phyloP scores from a whole-genome alignment of 257 asterid species.

The Gentiana straminea region DNA sequence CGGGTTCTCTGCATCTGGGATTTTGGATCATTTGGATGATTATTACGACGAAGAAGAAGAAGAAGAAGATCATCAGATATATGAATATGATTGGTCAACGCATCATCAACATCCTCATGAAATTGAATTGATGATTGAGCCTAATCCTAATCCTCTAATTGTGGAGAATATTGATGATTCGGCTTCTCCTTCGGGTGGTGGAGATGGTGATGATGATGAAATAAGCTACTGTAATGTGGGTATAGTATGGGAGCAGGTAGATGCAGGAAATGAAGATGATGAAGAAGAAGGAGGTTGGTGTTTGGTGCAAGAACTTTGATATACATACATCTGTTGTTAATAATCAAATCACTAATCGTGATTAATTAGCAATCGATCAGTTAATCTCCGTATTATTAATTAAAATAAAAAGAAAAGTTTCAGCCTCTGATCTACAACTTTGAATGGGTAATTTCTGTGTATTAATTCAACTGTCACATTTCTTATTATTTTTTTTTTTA shows the following conservation, averaged over 20 bases:
- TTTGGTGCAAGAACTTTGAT: constrained; percentile 51
- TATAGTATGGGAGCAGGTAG: constrained; percentile 26
- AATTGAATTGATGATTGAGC: constrained; percentile 1
- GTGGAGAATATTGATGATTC: constrained; percentile 7
- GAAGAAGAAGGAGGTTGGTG: constrained; percentile 72
- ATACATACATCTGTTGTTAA: no score
- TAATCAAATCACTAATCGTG: no score
- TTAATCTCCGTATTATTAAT: no score
- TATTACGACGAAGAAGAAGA: constrained; percentile 3
- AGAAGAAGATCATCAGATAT: background rate
- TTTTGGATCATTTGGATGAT: constrained; percentile 44
- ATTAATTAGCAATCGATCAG: no score
- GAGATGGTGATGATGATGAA: constrained; percentile 13
- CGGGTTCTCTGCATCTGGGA: constrained; percentile 50
- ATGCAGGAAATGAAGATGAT: constrained; percentile 50
- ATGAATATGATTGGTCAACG: background rate
- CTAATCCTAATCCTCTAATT: no score
- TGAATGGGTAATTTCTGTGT: no score
- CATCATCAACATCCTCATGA: constrained; percentile 2
- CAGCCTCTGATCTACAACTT: no score
- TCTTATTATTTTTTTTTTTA: no score
- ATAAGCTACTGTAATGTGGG: constrained; percentile 36
- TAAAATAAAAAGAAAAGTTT: no score
- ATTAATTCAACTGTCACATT: no score
- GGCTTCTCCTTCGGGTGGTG: background rate